Base-by-base conservation (phyloP, 2,329 filamentous ascomycete species). In the Penicillium glabrum region DNA sequence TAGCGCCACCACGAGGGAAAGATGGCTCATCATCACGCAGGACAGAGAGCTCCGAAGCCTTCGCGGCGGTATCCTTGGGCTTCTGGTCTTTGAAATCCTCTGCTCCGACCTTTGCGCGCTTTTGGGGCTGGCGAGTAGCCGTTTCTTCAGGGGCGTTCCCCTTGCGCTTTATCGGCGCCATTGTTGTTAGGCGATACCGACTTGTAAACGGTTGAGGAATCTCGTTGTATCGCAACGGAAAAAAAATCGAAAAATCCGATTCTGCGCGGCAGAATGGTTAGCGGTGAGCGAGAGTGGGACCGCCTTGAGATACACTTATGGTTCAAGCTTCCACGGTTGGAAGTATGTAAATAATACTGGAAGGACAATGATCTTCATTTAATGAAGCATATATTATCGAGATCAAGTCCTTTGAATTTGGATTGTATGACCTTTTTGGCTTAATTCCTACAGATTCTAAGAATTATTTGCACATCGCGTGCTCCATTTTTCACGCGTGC, bases 1-100 rank as follows among this genome's bases (percentile, higher is more conserved):
- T 96, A 52, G 87, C 93, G 44, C 95, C 96, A 54, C 95, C 95
- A 82, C 95, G 86, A 64, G 95, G 93, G 69, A 99, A 99, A 45
- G 93, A 82, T 33, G 88, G 87, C 71, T 97, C 95, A 64, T 98
- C 95, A 63, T 95, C 89, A 53, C 80, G 80, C 65, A 86, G 71
- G 19, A 85, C 74, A 39, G 72, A 69, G 52, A 75, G 69, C 54
- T 75, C 71, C 26, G 72, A 72, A 56, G 68, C 61, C 54, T 73
- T 70, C 46, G 65, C 61, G 49, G 61, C 65, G 58, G 61, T 63
- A 51, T 64, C 64, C 56, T 70, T 66, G 47, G 67, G 64, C 65
- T 70, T 67, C 60, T 66, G 61, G 53, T 74, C 70, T 63, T 70
- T 70, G 60, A 45, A 59, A 39, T 71, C 72, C 24, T 72, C 72